Evolutionary conservation across 441 rosid species (phyloP), one percentile per base, ranked within the genome.

Genomic region (Syzygium syzygioides): DNA sequence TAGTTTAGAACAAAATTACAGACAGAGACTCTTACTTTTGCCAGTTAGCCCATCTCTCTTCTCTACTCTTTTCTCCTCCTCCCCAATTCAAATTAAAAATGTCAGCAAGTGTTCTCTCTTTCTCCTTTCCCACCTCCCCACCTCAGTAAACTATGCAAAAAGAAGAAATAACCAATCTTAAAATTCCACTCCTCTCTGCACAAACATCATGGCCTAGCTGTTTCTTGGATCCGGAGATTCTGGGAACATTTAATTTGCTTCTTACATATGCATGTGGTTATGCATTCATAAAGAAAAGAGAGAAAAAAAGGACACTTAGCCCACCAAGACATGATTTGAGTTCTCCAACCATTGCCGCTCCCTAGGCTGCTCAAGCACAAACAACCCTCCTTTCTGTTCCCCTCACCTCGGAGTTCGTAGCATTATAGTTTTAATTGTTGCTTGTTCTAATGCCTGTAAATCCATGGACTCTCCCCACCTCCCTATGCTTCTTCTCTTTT

Each of bases 181-280:
- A 93, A 91, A 90, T 91, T 93, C 94, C 93, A 91, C 89, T 91
- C 90, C 91, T 91, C 92, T 91, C 91, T 88, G 92, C 92, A 90
- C 91, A 88, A 90, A 89, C 95, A 90, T 93, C 93, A 92, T 94
- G 96, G 95, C 94, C 94, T 92, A 93, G 95, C 95, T 95, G 97
- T 94, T 92, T 94, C 97, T 95, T 94, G 96, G 97, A 95, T 95
- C 97, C 96, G 91, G 94, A 93, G 96, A 93, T 93, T 95, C 95
- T 93, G 94, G 93, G 93, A 90, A 90, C 91, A 93, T 90, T 91
- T 90, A 17, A 88, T 90, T 93, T 87, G 88, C 91, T 93, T 91
- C 90, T 71, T 71, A 48, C 83, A 88, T 88, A 48, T 54, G 14
- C 71, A 28, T 56, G 30, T 64, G 55, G 41, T 80, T 79, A 68